phyloP scores from a whole-genome alignment of 202 grass and related monocot genomes.

The Cymbopogon flexuosus region DNA sequence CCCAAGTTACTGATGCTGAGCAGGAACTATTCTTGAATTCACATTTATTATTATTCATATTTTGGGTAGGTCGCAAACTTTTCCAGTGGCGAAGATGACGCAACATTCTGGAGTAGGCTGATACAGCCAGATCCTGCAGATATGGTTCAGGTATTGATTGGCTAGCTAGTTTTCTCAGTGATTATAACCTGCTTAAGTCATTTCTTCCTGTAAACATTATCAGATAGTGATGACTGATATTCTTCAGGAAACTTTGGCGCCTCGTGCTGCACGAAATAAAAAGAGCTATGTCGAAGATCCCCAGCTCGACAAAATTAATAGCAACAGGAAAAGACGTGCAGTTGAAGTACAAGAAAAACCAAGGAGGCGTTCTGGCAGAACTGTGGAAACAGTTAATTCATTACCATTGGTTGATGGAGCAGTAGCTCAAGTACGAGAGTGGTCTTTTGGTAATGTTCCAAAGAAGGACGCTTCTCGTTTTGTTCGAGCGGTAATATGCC shows the following conservation, averaged over 20 bases:
- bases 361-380: constrained; percentile 69
- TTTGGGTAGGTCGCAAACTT: constrained; percentile 84
- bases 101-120: constrained; percentile 94
- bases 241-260: constrained; percentile 80
- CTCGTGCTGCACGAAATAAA: constrained; percentile 89
- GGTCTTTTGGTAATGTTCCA: constrained; percentile 74
- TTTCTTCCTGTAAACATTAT: constrained; percentile 1
- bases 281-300: constrained; percentile 90
- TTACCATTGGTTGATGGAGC: constrained; percentile 78
- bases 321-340: constrained; percentile 57
- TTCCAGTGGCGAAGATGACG: constrained; percentile 87
- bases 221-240: background rate
- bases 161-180: background rate
- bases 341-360: constrained; percentile 69
- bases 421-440: constrained; percentile 83
- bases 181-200: background rate
- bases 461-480: constrained; percentile 97
- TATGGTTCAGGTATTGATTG: constrained; percentile 63
- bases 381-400: constrained; percentile 51
- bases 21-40: constrained; percentile 8
- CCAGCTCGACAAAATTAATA: constrained; percentile 54
- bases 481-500: constrained; percentile 71
- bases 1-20: background rate
- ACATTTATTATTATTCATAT: constrained; percentile 8
- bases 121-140: constrained; percentile 89